Evolutionary conservation across 257 asterid species (phyloP), one percentile per base, ranked within the genome.

Genomic region (Cordia subcordata): DNA sequence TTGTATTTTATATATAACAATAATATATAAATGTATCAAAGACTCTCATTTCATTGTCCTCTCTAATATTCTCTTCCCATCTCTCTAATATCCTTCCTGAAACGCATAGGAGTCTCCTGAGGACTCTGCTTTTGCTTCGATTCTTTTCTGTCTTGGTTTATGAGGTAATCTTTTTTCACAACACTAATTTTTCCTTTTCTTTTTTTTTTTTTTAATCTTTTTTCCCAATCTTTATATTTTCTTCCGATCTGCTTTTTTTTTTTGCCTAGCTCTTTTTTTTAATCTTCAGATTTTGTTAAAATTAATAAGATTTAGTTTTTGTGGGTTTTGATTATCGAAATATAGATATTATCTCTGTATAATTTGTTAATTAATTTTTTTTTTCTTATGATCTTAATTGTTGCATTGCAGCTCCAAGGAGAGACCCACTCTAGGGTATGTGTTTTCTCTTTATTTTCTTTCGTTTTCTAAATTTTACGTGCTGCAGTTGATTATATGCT

Each of bases 381-480:
- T 23, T 49, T 51, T 62, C n/a, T 49, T 11, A 10, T 11, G 15
- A 2, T 45, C 37, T 75, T 60, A 33, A 18, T 62, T 58, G 53
- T 72, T 68, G n/a, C n/a, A 54, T 58, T 73, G 89, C 88, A 90
- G 96, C 98, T 87, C 96, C 77, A 90, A 90, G 97, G 97, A 90
- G 96, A 90, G 83, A 69, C 97, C 97, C 94, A 87, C 97, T 90
- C 96, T 90, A 61, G 97, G 97, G 98, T 85, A 75, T 77, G 94
- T 78, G 93, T 67, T 57, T 47, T 58, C 44, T 59, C 46, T n/a
- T 39, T 16, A 11, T 23, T 11, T 37, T 55, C 46, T 42, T 23
- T 53, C 39, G 54, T 5, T n/a, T 16, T 16, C 8, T 45, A 33
- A 39, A 27, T 62, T 9, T 42, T 15, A 39, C 20, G n/a, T 3